Percentiles rank a stretch among this genome's conserved stretches.
These are phyloP conservation scores for Sclerospora graminicola DNA, from an alignment of 352 stramenopile species.

Conservation along the genomic window DNA sequence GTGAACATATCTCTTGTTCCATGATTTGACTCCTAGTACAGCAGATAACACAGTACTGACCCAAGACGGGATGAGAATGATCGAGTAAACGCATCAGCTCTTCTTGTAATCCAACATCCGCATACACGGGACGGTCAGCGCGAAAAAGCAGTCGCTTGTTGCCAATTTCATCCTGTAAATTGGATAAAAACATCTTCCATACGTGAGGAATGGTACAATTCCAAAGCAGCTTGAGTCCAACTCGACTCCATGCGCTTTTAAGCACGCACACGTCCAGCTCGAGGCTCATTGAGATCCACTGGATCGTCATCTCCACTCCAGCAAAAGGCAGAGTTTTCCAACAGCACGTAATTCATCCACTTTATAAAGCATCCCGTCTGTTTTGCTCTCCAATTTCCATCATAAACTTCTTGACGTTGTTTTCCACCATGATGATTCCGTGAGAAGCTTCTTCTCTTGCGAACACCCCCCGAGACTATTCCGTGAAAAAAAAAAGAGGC, in stretches of 20 bases:
- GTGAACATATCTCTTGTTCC: conserved; percentile 41
- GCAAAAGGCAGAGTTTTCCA: conserved; percentile 39
- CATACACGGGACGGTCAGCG: conserved; percentile 82
- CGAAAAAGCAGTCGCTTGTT: conserved; percentile 74
- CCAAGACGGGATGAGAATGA: conserved; percentile 88
- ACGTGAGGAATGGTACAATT: conserved; percentile 44
- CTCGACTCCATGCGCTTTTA: conserved; percentile 64
- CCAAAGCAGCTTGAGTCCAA: conserved; percentile 41
- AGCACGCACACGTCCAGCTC: conserved; percentile 32
- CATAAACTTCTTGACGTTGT: conserved; percentile 49
- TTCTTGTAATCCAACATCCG: conserved; percentile 82
- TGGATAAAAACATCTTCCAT: conserved; percentile 53
- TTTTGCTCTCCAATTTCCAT: conserved; percentile 75
- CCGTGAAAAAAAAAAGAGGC: background rate
- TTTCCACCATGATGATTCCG: conserved; percentile 55
- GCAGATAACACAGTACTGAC: conserved; percentile 84
- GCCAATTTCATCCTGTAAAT: conserved; percentile 61
- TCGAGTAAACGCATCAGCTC: conserved; percentile 81
- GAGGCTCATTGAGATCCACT: conserved; percentile 1
- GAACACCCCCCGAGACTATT: conserved; percentile 7
- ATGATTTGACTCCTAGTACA: conserved; percentile 62
- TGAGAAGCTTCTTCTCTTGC: conserved; percentile 16
- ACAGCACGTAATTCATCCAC: conserved; percentile 82
- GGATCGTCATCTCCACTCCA: conserved; percentile 15
- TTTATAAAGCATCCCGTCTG: conserved; percentile 76